Evolutionary conservation across 2,329 filamentous ascomycete genomes (phyloP).

Genomic region (Pseudogymnoascus sp.): DNA sequence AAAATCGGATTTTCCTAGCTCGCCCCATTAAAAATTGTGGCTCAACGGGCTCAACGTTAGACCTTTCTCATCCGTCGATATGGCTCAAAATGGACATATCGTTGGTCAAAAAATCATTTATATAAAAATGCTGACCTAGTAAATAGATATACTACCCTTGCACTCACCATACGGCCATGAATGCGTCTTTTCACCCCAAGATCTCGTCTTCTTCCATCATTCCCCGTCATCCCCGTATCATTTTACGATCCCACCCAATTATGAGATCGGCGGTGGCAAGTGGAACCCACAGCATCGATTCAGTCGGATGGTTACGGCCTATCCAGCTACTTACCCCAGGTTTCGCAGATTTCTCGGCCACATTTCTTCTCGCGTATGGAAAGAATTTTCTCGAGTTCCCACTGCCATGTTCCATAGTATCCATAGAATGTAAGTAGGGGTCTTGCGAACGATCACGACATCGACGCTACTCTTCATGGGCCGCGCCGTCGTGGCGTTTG

Average conservation of each 20-base stretch:
- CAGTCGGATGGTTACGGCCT: background rate
- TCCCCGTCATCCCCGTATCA: slow-evolving; percentile 1
- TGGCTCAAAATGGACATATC: background rate
- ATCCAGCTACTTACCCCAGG: background rate
- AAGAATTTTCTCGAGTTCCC: background rate
- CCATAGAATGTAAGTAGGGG: background rate
- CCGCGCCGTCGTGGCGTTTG: slow-evolving; percentile 1
- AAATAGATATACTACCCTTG: background rate
- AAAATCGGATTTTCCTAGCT: slow-evolving; percentile 3
- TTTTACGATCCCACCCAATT: background rate
- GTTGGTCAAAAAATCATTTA: background rate
- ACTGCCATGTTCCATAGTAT: background rate
- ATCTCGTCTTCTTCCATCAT: slow-evolving; percentile 7
- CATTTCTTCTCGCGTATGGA: background rate
- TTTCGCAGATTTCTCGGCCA: slow-evolving; percentile 7
- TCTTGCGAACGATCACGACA: slow-evolving; percentile 7
- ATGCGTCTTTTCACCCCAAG: slow-evolving; percentile 1
- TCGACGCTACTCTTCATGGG: slow-evolving; percentile 3
- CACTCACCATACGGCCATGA: background rate
- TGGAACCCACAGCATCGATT: background rate
- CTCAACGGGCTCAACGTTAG: background rate
- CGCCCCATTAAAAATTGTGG: background rate
- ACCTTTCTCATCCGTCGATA: background rate
- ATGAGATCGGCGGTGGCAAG: background rate
- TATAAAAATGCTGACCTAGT: slow-evolving; percentile 1